phyloP scores from a whole-genome alignment of 179 eudicot species.

The Kewa caespitosa region DNA sequence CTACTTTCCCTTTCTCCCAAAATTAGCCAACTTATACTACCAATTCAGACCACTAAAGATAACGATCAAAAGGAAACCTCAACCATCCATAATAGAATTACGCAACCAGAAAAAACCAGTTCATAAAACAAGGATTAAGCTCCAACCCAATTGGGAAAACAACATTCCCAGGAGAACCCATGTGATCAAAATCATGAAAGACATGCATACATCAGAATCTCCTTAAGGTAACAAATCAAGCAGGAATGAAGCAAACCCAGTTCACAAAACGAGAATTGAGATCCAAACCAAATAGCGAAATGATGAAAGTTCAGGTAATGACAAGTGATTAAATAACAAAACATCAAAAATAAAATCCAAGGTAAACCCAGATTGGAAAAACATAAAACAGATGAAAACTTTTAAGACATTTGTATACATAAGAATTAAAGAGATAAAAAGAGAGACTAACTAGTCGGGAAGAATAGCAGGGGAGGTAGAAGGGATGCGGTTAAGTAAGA shows the following conservation, averaged over 20 bases:
- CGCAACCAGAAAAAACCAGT: background rate
- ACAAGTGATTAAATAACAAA: no score
- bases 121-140: background rate
- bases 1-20: background rate
- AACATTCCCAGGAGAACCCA: background rate
- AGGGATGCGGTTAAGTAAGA: slow-evolving; percentile 64
- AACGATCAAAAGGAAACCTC: background rate
- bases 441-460: slow-evolving; percentile 50
- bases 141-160: slow-evolving; percentile 5
- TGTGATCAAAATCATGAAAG: slow-evolving; percentile 3
- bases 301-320: no score
- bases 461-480: slow-evolving; percentile 61
- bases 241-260: no score
- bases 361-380: no score
- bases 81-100: no score
- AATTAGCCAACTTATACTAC: no score
- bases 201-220: background rate
- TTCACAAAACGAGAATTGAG: background rate
- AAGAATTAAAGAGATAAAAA: slow-evolving; percentile 31
- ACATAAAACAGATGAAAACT: no score
- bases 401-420: no score
- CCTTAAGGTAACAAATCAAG: no score
- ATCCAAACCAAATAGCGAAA: background rate
- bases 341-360: no score
- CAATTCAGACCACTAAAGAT: background rate